Base-by-base conservation (phyloP, 1,284 basidiomycete species). In the Paramarasmius palmivorus region DNA sequence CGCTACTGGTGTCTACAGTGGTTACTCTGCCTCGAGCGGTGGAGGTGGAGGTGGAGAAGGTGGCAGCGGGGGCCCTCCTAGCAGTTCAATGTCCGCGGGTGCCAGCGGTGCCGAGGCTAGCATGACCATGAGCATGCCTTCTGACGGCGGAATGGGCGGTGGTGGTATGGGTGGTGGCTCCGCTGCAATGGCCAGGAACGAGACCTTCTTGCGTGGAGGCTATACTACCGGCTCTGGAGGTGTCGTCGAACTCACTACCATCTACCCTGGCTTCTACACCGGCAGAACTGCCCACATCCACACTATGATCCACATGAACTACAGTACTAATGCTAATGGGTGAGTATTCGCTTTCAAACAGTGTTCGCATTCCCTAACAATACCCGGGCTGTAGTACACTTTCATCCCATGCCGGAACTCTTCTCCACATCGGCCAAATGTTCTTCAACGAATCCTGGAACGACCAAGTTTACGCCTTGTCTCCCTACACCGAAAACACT, bases 131-230 rank as follows among this genome's bases (percentile, higher is more conserved):
- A 23, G 3, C n/a, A 35, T 20, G 35, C 12, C 54, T 39, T 17
- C 46, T 17, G 44, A n/a, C 8, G 19, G 19, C 6, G 40, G 40
- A n/a, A 42, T 10, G 40, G 44, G 25, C n/a, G 29, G 22, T 29
- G 25, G 19, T 22, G 10, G 20, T 6, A 42, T 42, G 20, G 20
- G 42, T 26, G 20, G 54, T 44, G 12, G 57, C 32, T 35, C 51
- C 8, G 54, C 57, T 44, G 19, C 52, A 38, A n/a, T 38, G 32
- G 49, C 55, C 54, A 60, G 65, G 22, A 68, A 60, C 29, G 65
- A 68, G 37, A 71, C 65, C 25, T 83, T 77, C 72, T 65, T 80
- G 12, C 73, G 82, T 34, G 81, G 76, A 5, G 78, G 81, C 26
- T 75, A 70, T 58, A 69, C 73, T 20, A 82, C 82, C 1, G 73